Base-by-base conservation (phyloP, 169 alveolate species). In the Plasmodium relictum region DNA sequence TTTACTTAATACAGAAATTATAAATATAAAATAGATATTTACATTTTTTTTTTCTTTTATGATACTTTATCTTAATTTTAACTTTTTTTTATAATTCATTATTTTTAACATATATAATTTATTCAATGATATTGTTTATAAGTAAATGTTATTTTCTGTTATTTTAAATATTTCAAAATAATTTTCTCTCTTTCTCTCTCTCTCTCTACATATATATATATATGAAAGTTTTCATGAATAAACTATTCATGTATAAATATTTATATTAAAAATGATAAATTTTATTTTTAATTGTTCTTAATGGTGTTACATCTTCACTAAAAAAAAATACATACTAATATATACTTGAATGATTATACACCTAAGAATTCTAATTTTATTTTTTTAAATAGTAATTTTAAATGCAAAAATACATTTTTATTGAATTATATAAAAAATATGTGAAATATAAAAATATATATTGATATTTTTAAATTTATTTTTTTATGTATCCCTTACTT, bases 1-100 rank as follows among this genome's bases (percentile, higher is more conserved):
- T 70, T 44, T 70, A 56, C 66, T 22, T 58, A 70, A 10, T 16
- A 48, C 44, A 70, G 66, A 14, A 45, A 26, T 54, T 24, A 16
- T 45, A 48, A 69, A 22, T 20, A 26, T 3, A 26, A 0, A 2
- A 24, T 16, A 41, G 65, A 16, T 10, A 69, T 0, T 48, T 16
- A 41, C 18, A 18, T 69, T 54, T 7, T 54, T 14, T 45, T 48
- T 31, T 31, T 31, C 3, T 31, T 31, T 31, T 31, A 2, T 31
- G 39, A 31, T 31, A 3, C 1, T 31, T 31, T 31, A 31, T 31
- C 39, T 31, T 31, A 31, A 31, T 31, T 31, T 31, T 31, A 31
- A 31, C 39, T 2, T 48, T 48, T 48, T 48, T 48, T 48, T 48
- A n/a, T n/a, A 48, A 48, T 48, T 48, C 59, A 48, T 48, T 50